phyloP scores from a whole-genome alignment of 306 rosid species.

The Pyrus bretschneideri region DNA sequence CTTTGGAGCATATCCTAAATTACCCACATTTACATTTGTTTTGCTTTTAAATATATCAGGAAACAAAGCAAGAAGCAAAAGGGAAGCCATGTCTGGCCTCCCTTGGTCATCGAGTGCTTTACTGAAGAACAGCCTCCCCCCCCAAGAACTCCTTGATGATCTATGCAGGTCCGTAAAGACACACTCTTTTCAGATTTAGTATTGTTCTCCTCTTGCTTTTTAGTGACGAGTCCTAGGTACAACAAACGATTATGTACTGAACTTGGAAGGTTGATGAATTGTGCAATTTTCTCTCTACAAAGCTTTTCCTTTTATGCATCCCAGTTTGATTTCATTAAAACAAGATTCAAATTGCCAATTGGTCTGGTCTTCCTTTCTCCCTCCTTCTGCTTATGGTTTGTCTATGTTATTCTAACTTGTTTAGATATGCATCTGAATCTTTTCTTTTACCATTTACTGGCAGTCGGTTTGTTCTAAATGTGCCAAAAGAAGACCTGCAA shows the following conservation, averaged over 20 bases:
- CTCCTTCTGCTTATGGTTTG: background rate
- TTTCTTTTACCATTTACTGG: slow-evolving; percentile 17
- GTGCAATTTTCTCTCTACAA: background rate
- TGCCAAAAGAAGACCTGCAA: slow-evolving; percentile 92
- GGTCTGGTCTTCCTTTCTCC: background rate
- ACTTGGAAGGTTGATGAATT: background rate
- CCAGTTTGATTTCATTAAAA: background rate
- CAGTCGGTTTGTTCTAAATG: slow-evolving; percentile 96
- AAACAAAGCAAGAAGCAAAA: background rate
- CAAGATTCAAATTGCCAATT: background rate
- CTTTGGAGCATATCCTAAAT: background rate
- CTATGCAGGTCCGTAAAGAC: slow-evolving; percentile 60
- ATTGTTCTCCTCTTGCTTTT: background rate
- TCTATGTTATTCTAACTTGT: background rate
- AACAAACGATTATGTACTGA: background rate
- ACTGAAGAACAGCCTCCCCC: slow-evolving; percentile 71
- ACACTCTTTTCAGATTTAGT: background rate
- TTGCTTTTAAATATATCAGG: background rate
- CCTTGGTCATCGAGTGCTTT: slow-evolving; percentile 58
- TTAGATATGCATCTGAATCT: background rate
- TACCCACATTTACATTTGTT: background rate
- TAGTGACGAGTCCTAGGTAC: background rate
- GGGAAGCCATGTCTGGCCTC: slow-evolving; percentile 53
- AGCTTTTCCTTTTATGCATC: background rate
- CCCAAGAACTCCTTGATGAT: slow-evolving; percentile 88